These are phyloP conservation scores for Chrysopogon serrulatus DNA, from an alignment of 176 grass and related monocot genomes.

Conservation along the genomic window DNA sequence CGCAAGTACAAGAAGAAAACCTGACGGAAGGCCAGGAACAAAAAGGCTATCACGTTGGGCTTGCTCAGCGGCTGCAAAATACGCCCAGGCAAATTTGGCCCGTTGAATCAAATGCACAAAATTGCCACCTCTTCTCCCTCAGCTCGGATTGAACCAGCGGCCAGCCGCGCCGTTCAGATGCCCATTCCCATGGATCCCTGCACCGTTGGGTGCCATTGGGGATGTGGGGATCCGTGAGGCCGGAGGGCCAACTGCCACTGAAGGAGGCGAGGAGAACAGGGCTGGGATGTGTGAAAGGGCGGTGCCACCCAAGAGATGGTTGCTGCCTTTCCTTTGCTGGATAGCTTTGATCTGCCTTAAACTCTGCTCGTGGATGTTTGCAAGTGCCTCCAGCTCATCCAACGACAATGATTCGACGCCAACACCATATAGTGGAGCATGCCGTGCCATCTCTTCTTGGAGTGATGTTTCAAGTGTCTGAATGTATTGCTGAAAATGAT, in stretches of 20 bases:
- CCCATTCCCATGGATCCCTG: slow-evolving; percentile 56
- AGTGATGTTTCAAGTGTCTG: slow-evolving; percentile 76
- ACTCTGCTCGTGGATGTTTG: slow-evolving; percentile 77
- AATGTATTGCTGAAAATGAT: slow-evolving; percentile 87
- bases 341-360: slow-evolving; percentile 74
- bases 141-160: slow-evolving; percentile 66
- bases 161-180: slow-evolving; percentile 37
- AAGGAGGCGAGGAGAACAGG: slow-evolving; percentile 56
- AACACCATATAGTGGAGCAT: slow-evolving; percentile 80
- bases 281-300: slow-evolving; percentile 44
- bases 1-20: slow-evolving; percentile 44
- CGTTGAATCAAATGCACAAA: slow-evolving; percentile 33
- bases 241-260: slow-evolving; percentile 48
- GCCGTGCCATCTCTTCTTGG: slow-evolving; percentile 88
- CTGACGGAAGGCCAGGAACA: slow-evolving; percentile 42
- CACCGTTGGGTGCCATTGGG: slow-evolving; percentile 56
- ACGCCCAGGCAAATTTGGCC: slow-evolving; percentile 36
- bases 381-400: slow-evolving; percentile 77
- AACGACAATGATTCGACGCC: slow-evolving; percentile 65
- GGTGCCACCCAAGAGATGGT: slow-evolving; percentile 50
- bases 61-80: slow-evolving; percentile 47
- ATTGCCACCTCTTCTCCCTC: slow-evolving; percentile 22
- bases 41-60: slow-evolving; percentile 53
- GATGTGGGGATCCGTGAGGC: slow-evolving; percentile 60
- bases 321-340: slow-evolving; percentile 54